These are phyloP conservation scores for Xylaria scruposa DNA, from an alignment of 495 filamentous ascomycete genomes.

Conservation along the genomic window DNA sequence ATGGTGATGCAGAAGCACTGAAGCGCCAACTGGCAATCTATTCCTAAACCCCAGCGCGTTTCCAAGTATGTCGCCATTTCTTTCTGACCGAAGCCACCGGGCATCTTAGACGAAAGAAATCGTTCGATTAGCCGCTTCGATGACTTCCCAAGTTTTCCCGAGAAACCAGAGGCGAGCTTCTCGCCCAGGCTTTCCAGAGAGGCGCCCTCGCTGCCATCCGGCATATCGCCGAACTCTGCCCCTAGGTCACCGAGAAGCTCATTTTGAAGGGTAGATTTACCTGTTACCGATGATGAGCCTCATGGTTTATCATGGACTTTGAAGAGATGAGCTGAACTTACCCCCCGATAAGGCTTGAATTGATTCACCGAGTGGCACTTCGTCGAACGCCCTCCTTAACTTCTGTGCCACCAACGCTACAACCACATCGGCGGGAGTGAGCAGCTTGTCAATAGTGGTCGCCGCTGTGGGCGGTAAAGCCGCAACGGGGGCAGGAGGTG, in stretches of 20 bases:
- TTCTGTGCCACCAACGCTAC: slow-evolving; percentile 83
- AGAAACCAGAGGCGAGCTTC: slow-evolving; percentile 85
- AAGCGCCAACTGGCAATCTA: slow-evolving; percentile 79
- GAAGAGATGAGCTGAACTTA: slow-evolving; percentile 50
- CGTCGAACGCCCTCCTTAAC: slow-evolving; percentile 76
- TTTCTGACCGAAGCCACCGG: slow-evolving; percentile 86
- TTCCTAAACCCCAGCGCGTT: slow-evolving; percentile 78
- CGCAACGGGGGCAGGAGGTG: slow-evolving; percentile 46
- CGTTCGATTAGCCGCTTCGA: slow-evolving; percentile 82
- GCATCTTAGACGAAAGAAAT: slow-evolving; percentile 88
- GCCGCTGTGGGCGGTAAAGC: slow-evolving; percentile 70
- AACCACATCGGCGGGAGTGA: slow-evolving; percentile 77
- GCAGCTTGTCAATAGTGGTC: slow-evolving; percentile 73
- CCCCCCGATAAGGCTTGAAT: slow-evolving; percentile 90
- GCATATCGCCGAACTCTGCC: slow-evolving; percentile 87
- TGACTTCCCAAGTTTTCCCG: slow-evolving; percentile 86
- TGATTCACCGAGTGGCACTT: slow-evolving; percentile 81
- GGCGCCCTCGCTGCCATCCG: slow-evolving; percentile 86
- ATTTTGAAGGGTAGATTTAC: slow-evolving; percentile 84
- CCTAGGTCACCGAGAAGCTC: slow-evolving; percentile 86
- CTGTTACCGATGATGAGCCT: slow-evolving; percentile 42
- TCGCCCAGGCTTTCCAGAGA: slow-evolving; percentile 83
- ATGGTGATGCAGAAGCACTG: slow-evolving; percentile 77
- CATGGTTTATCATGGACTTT: slow-evolving; percentile 21
- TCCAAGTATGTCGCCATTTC: slow-evolving; percentile 79